A percentile compares a stretch with the other conserved stretches of the same genome.
phyloP scores from a whole-genome alignment of 306 rosid genomes.

The Purshia tridentata region DNA sequence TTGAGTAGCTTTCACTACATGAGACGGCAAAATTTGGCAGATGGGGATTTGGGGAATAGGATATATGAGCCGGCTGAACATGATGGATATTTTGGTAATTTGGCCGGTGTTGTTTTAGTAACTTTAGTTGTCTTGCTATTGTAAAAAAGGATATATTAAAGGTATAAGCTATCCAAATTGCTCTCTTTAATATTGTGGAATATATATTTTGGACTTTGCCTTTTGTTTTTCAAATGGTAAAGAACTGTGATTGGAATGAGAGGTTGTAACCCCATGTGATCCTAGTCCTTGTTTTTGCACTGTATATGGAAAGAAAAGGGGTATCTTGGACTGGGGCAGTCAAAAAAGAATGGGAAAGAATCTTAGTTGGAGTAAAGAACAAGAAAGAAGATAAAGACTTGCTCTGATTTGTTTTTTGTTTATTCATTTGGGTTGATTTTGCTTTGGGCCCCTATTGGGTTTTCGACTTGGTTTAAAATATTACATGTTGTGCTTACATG shows the following conservation, averaged over 20 bases:
- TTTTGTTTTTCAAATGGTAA: conserved; percentile 39
- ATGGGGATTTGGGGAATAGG: conserved; percentile 16
- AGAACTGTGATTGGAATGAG: conserved; percentile 44
- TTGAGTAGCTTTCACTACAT: conserved; percentile 19
- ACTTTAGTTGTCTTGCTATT: conserved; percentile 19
- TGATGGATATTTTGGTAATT: conserved; percentile 28
- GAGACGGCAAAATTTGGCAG: conserved; percentile 25
- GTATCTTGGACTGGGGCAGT: conserved; percentile 66
- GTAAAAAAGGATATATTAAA: conserved; percentile 56
- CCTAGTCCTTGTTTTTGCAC: conserved; percentile 27
- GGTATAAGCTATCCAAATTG: conserved; percentile 48
- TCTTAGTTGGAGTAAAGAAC: conserved; percentile 43
- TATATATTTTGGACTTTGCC: conserved; percentile 31
- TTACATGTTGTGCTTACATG: conserved; percentile 28
- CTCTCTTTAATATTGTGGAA: conserved; percentile 41
- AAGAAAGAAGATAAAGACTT: conserved; percentile 36
- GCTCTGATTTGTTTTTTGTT: conserved; percentile 26
- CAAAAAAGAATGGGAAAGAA: conserved; percentile 37
- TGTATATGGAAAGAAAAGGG: conserved; percentile 42
- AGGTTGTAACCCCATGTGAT: conserved; percentile 55
- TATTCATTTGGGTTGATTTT: conserved; percentile 39
- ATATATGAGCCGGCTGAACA: conserved; percentile 16
- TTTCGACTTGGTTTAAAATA: conserved; percentile 27
- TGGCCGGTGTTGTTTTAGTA: conserved; percentile 38
- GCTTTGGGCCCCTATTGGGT: conserved; percentile 33